These are phyloP conservation scores for Eragrostis curvula DNA, from an alignment of 176 grass and related monocot genomes.

Conservation along the genomic window DNA sequence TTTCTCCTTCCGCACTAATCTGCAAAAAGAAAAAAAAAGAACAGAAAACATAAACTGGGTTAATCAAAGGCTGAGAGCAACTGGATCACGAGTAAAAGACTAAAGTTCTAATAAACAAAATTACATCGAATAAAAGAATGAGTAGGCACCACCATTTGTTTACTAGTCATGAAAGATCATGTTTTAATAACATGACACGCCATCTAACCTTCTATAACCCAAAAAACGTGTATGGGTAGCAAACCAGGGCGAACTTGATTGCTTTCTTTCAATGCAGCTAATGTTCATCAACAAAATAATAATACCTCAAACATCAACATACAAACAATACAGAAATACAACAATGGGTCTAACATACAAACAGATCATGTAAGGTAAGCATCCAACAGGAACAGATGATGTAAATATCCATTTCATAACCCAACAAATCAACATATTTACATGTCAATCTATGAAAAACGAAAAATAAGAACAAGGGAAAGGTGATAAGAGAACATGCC, in stretches of 20 bases:
- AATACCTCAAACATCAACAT: background rate
- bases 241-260: background rate
- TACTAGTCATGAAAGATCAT: conserved; percentile 7
- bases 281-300: conserved; percentile 20
- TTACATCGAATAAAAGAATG: conserved; percentile 1
- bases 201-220: background rate
- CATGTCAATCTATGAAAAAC: conserved; percentile 16
- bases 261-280: conserved; percentile 27
- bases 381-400: background rate
- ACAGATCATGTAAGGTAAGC: background rate
- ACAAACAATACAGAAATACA: background rate
- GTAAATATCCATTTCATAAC: conserved; percentile 25
- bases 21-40: conserved; percentile 50
- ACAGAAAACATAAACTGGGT: background rate
- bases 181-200: background rate
- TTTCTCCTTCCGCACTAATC: conserved; percentile 56
- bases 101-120: background rate
- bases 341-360: conserved; percentile 21
- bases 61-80: conserved; percentile 12
- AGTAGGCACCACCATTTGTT: background rate
- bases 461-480: conserved; percentile 14
- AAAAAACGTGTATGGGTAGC: background rate
- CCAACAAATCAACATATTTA: conserved; percentile 18
- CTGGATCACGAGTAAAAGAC: conserved; percentile 35
- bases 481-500: conserved; percentile 55